Percentiles rank a stretch among this genome's conserved stretches.
Conservation (phyloP, 202 grass and related monocot genomes). For the Zoysia matrella region DNA sequence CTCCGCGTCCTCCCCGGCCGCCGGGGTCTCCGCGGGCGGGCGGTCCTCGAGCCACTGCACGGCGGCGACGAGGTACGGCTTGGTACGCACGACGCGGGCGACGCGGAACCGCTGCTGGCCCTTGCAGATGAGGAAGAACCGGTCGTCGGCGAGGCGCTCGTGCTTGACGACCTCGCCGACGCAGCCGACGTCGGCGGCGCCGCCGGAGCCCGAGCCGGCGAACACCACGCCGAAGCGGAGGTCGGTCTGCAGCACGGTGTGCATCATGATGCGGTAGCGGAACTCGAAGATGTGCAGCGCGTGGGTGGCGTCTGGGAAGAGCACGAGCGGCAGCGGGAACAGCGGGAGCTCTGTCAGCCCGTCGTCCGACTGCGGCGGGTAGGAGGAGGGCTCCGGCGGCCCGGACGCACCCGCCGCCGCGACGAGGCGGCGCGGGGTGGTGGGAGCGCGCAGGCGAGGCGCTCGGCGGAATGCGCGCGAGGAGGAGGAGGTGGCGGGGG, state of each 20-base stretch:
- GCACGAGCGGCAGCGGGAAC: slow-evolving; percentile 79
- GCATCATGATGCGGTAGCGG: slow-evolving; percentile 94
- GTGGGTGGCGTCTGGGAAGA: slow-evolving; percentile 73
- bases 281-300: slow-evolving; percentile 93
- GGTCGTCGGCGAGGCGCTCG: slow-evolving; percentile 78
- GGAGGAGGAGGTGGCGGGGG: background rate
- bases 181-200: slow-evolving; percentile 67
- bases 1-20: slow-evolving; percentile 58
- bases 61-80: slow-evolving; percentile 80
- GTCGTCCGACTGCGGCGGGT: slow-evolving; percentile 43
- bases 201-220: slow-evolving; percentile 43
- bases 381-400: slow-evolving; percentile 31
- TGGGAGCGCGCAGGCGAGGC: slow-evolving; percentile 37
- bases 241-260: slow-evolving; percentile 82
- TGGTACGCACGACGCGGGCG: slow-evolving; percentile 55
- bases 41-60: slow-evolving; percentile 84
- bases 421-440: background rate
- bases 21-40: slow-evolving; percentile 46
- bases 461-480: slow-evolving; percentile 44
- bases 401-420: slow-evolving; percentile 30
- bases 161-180: slow-evolving; percentile 86
- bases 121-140: slow-evolving; percentile 94
- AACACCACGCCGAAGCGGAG: slow-evolving; percentile 82
- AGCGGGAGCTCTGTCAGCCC: slow-evolving; percentile 79
- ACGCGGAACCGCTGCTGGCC: slow-evolving; percentile 86